Base-by-base conservation (phyloP, 805 yeast species). In the Saccharomycopsis capsularis region DNA sequence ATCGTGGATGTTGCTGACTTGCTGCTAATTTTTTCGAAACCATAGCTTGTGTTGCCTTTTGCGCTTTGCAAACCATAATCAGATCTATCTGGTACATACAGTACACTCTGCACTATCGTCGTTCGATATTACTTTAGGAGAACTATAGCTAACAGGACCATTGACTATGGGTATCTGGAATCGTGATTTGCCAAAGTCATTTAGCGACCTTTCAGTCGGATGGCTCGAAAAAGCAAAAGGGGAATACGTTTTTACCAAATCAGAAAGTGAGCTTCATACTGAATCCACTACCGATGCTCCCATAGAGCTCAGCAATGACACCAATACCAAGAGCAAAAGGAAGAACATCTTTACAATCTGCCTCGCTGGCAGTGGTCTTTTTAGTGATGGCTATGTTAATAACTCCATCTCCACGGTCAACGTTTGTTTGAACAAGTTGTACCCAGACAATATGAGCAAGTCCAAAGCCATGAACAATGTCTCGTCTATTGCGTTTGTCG, bases 301-400 rank as follows among this genome's bases (percentile, higher is more conserved):
- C 45, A 57, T 40, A 32, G 37, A 49, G 29, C 32, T 52, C 16
- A 24, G 19, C 15, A 46, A 46, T 18, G 48, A 42, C 27, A 21
- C 35, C 32, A 56, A 42, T 57, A 61, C 37, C 50, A 60, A 54
- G 21, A 30, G 16, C 27, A 57, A 34, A 41, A 37, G 16, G 45
- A 46, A 41, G n/a, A 56, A 60, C 3, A 62, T 66, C 55, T 75
- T 88, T 83, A 81, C 93, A 3, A 79, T 86, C 42, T 70, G 83
- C 53, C 81, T 86, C 15, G 81, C 96, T 0, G 97, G 97, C 55
- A 91, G 96, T 0, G 97, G 97, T 47, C 71, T 90, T 40, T 89
- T 90, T 67, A 82, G 95, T 30, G 98, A 91, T 66, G 97, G 97
- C 48, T 90, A 89, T 62, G 84, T 88, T 53, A 89, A 89, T 64